These are phyloP conservation scores for Colletotrichum echinochloae DNA, from an alignment of 2,329 filamentous ascomycete genomes.

Conservation along the genomic window DNA sequence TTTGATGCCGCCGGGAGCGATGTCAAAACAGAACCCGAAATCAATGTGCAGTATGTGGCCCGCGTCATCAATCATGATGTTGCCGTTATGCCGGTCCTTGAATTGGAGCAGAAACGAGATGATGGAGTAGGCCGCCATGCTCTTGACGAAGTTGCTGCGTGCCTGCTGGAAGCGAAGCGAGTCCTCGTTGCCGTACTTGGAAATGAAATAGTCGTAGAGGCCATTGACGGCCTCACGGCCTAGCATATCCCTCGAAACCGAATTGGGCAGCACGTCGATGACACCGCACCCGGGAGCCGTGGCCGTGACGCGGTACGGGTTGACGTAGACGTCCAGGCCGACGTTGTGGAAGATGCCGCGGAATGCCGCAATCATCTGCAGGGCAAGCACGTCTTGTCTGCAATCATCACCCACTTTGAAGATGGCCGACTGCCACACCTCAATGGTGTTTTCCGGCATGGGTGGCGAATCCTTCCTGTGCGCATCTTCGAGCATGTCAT, in stretches of 20 bases:
- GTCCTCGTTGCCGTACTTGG: conserved; percentile 97
- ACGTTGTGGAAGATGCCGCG: conserved; percentile 96
- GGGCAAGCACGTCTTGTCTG: conserved; percentile 92
- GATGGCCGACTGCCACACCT: conserved; percentile 99
- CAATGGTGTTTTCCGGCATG: conserved; percentile 71
- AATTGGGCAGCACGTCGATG: conserved; percentile 97
- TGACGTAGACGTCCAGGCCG: conserved; percentile 95
- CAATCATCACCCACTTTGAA: conserved; percentile 99
- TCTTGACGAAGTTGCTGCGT: conserved; percentile 97
- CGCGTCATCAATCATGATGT: conserved; percentile 99
- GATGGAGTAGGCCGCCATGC: conserved; percentile 97
- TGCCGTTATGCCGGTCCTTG: conserved; percentile 99
- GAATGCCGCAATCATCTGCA: conserved; percentile 98
- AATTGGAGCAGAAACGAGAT: conserved; percentile 98
- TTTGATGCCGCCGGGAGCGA: conserved; percentile 94
- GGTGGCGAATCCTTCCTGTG: conserved; percentile 51
- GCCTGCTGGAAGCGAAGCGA: conserved; percentile 95
- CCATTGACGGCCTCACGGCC: conserved; percentile 98
- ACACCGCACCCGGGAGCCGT: conserved; percentile 98
- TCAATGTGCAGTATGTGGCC: conserved; percentile 99
- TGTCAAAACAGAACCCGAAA: conserved; percentile 99
- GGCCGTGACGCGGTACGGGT: conserved; percentile 95
- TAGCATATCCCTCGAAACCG: conserved; percentile 98
- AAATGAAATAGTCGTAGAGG: conserved; percentile 97
- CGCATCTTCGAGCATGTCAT: conserved; percentile 63